Base-by-base conservation (phyloP, 2,329 filamentous ascomycete genomes). In the Westerdykella aurantiaca region DNA sequence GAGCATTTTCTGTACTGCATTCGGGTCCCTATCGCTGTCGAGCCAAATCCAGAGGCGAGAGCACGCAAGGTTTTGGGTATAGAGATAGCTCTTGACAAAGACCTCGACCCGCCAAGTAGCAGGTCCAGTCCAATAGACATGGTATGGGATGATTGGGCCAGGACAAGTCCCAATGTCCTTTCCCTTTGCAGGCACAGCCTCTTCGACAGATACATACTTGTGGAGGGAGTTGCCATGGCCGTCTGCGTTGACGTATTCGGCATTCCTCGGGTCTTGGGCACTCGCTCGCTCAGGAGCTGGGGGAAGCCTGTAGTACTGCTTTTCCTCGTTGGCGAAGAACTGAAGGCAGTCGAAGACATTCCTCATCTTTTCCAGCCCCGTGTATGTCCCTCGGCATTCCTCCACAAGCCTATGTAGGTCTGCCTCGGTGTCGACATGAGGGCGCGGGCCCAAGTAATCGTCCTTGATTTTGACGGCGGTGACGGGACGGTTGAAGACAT, bases 41-140 rank as follows among this genome's bases (percentile, higher is more conserved):
- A 79, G 64, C 76, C 76, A 79, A 4, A 79, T 55, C 62, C 69
- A 76, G 6, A 79, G 63, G 25, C 74, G 68, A 25, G 72, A 76
- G 54, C 76, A 79, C 9, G 76, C 72, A 21, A 79, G 59, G 46
- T 79, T 78, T 48, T 79, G 76, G 1, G 76, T 78, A 55, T 79
- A 74, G 1, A 79, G 69, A 53, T 79, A 76, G 43, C 72, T 73
- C 63, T 79, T 79, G 64, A 79, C 64, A 51, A 79, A 79, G 23
- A 75, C 64, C 51, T 79, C 76, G 34, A 79, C 73, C 35, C 76
- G 67, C 76, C 76, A 79, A 3, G 75, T 78, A 3, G 76, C 75
- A 7, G 75, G 72, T 3, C 76, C 76, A 6, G 75, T 76, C 76
- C 76, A 79, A 68, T 78, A 79, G 22, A 73, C 71, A 51, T 79